phyloP scores from a whole-genome alignment of 1,284 basidiomycete species.

The Kalmanozyma brasiliensis region DNA sequence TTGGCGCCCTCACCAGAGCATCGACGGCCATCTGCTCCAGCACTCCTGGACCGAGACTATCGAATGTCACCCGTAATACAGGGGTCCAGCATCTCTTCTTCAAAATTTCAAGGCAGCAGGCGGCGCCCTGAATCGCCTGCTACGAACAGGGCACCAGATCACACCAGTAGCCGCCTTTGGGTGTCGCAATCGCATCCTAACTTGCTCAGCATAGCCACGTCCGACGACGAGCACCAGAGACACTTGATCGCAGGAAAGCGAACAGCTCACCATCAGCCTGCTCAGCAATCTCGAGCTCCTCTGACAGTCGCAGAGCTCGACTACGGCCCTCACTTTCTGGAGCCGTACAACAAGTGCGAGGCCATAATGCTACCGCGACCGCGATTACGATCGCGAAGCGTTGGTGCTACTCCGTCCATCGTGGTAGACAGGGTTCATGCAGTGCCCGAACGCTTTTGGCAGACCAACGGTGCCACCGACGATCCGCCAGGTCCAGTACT shows the following conservation, averaged over 20 bases:
- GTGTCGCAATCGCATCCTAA: constrained; percentile 3
- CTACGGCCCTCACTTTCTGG: constrained; percentile 11
- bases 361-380: constrained; percentile 27
- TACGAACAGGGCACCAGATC: neutral
- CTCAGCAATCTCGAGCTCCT: neutral
- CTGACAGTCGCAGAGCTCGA: constrained; percentile 8
- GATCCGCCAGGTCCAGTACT: neutral
- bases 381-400: constrained; percentile 27
- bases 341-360: constrained; percentile 34
- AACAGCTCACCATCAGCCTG: neutral
- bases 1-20: constrained; percentile 7
- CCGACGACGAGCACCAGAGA: neutral
- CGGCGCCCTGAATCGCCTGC: too few species aligned
- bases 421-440: constrained; percentile 16
- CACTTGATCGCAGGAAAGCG: too few species aligned
- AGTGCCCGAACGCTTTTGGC: constrained; percentile 27
- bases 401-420: neutral
- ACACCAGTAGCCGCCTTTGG: neutral
- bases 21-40: constrained; percentile 3
- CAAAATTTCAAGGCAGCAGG: too few species aligned
- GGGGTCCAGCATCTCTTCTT: neutral
- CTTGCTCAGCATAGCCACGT: neutral
- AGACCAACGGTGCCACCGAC: neutral
- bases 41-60: neutral
- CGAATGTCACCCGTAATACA: too few species aligned